These are phyloP conservation scores for Phytophthora sp. DNA, from an alignment of 352 stramenopile genomes.

Conservation along the genomic window DNA sequence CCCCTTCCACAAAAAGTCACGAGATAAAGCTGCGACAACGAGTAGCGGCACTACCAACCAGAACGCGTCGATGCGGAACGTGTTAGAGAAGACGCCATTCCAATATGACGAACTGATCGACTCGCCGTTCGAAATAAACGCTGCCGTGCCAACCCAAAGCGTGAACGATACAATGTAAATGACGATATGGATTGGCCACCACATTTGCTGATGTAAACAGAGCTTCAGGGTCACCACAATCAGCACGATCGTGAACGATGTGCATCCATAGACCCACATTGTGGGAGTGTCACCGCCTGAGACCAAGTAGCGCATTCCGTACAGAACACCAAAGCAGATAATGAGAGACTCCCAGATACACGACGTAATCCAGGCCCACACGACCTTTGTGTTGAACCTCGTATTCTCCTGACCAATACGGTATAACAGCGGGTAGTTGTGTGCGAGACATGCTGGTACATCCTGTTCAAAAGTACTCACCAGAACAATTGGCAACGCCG, in stretches of 20 bases:
- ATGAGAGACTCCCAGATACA: conserved; percentile 86
- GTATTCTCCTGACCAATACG: conserved; percentile 85
- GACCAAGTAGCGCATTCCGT: conserved; percentile 79
- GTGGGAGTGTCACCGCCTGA: conserved; percentile 88
- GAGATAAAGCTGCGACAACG: conserved; percentile 69
- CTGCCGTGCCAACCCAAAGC: conserved; percentile 77
- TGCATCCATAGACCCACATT: conserved; percentile 94
- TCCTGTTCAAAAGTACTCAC: conserved; percentile 89
- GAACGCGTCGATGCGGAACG: conserved; percentile 71
- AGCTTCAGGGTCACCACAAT: conserved; percentile 96
- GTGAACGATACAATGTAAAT: conserved; percentile 74
- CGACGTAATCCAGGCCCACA: conserved; percentile 83
- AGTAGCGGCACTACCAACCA: conserved; percentile 82
- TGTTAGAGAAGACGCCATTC: conserved; percentile 82
- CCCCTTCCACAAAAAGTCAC: conserved; percentile 86
- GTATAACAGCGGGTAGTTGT: conserved; percentile 83
- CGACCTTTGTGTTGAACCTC: conserved; percentile 86
- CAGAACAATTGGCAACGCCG: conserved; percentile 83
- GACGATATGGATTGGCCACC: conserved; percentile 72
- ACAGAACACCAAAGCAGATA: conserved; percentile 87
- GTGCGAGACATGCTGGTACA: conserved; percentile 66
- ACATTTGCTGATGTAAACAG: conserved; percentile 86
- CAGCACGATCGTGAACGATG: conserved; percentile 94
- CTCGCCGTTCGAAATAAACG: conserved; percentile 73
- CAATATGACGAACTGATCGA: conserved; percentile 84